Evolutionary conservation across 164 flowering plant genomes (phyloP).

Genomic region (Vitis rupestris): DNA sequence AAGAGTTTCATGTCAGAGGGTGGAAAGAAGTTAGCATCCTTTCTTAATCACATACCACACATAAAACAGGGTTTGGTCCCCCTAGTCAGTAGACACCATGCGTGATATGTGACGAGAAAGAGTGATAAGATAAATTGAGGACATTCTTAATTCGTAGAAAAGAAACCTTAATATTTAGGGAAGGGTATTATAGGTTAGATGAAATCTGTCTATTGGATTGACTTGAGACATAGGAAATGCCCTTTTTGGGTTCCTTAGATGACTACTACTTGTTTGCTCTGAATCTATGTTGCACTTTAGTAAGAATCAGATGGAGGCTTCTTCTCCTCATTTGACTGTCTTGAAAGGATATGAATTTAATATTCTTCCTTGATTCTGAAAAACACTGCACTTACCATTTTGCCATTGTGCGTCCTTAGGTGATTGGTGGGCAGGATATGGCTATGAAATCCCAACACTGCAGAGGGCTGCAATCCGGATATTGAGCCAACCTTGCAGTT

Average conservation of each 20-base stretch:
- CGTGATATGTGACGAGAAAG: too few species aligned
- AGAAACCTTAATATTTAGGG: not conserved
- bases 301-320: not conserved
- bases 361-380: conserved; percentile 1
- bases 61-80: not conserved
- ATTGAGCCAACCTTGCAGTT: conserved; percentile 75
- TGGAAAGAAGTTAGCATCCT: not conserved
- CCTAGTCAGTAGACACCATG: too few species aligned
- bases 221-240: too few species aligned
- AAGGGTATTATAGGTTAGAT: too few species aligned
- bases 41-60: not conserved
- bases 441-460: conserved; percentile 64
- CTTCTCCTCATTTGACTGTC: not conserved
- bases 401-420: conserved; percentile 30
- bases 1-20: not conserved
- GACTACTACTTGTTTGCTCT: too few species aligned
- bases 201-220: too few species aligned
- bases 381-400: not conserved
- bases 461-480: conserved; percentile 61
- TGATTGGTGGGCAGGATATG: conserved; percentile 87
- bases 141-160: too few species aligned
- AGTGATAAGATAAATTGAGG: too few species aligned
- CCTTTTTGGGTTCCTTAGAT: too few species aligned
- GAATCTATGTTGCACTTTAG: not conserved
- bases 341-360: not conserved